Base-by-base conservation (phyloP, 1,284 basidiomycete genomes). In the Naganishia liquefaciens region DNA sequence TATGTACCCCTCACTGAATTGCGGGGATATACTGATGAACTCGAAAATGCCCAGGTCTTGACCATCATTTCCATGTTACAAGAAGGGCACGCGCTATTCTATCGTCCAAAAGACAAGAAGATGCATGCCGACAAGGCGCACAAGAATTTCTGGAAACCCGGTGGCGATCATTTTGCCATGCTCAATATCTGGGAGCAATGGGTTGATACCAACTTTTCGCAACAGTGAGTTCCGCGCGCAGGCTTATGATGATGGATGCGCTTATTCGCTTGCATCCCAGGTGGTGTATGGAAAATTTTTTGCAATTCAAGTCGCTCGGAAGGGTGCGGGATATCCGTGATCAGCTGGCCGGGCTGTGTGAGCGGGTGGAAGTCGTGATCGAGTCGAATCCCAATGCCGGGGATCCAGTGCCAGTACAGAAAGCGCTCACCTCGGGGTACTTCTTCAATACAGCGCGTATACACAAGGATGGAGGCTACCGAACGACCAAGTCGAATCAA, bases 121-220 rank as follows among this genome's bases (percentile, higher is more conserved):
- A 82, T 93, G 53, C 91, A 96, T 73, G 93, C 93, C 25, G 95
- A 98, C 74, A 92, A 96, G 79, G 95, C 95, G 3, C 86, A 95
- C 62, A 91, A 96, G 77, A 97, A 96, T 75, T 99, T 98, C 77
- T 87, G 94, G 57, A 91, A 90, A 52, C 82, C 89, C 0, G 96
- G 93, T n/a, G 95, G 96, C 19, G 96, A 99, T 74, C 95, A 98
- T 80, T 97, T 99, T 75, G 98, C 94, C 2, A 80, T 98, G 62
- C 84, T 98, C 47, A 97, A 97, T 75, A 92, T 98, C 7, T 99
- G 93, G 89, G 91, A 97, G 75, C 93, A 98, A 76, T 99, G 95
- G 94, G 91, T 91, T 28, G 94, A 99, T 72, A 91, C 91, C 43
- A 92, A 91, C 73, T 99, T 94, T 77, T 93, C 90, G 28, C 91